Evolutionary conservation across 2,329 filamentous ascomycete species (phyloP), one percentile per base, ranked within the genome.

Genomic region (Epichloe bromicola): DNA sequence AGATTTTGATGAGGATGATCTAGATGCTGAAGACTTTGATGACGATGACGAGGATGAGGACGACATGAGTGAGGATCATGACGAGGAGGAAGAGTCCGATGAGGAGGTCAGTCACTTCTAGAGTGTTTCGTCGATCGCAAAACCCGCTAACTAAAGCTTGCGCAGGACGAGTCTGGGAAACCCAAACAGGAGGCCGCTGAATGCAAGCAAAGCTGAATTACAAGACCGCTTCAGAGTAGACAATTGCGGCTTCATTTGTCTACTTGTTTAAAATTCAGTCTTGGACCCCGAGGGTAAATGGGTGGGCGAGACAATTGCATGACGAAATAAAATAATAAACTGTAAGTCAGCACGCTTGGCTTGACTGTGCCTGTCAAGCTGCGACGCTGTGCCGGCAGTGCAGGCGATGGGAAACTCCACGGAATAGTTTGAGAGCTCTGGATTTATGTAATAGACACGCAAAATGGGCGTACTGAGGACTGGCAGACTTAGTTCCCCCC

Each of bases 101-200:
- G 86, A 90, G 56, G 86, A 87, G 65, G 83, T 86, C 70, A 70
- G 76, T 61, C 38, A 33, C 6, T 19, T n/a, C n/a, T 5, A 14
- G n/a, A 30, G 19, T 12, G 15, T 8, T 17, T 14, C 15, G 4
- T 44, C 48, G 40, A 55, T 61, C 53, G 59, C 54, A 3, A 23
- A n/a, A 36, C 10, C 12, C 8, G 34, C 52, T 55, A 37, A 56
- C 39, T 30, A 36, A 51, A 4, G 36, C 57, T 51, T 56, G 12
- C 17, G 51, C 60, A 94, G 88, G 87, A 94, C 65, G 88, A 90
- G 65, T 82, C 81, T 57, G 83, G 85, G 60, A 94, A 91, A 78
- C 88, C 89, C 53, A 94, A 94, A 78, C 88, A 93, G 73, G 88
- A 95, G 72, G 83, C 88, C 59, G 87, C 89, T 59, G 89, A 95